A percentile compares a stretch with the other conserved stretches of the same genome.
phyloP scores from a whole-genome alignment of 768 basidiomycete genomes.

The Boletus subcaerulescens region DNA sequence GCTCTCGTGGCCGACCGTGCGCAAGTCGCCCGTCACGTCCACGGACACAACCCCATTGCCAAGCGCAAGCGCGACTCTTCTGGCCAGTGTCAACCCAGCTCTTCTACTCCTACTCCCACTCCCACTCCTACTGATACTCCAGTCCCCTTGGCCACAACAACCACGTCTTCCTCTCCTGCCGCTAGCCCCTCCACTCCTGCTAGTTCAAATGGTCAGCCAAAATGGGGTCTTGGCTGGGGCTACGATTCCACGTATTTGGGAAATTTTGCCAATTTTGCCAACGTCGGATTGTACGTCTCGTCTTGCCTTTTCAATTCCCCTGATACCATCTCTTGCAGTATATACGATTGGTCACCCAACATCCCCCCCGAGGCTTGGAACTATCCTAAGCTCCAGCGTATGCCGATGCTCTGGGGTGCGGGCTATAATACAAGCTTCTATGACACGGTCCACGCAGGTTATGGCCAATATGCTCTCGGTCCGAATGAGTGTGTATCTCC shows the following conservation, averaged over 20 bases:
- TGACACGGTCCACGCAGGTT: conserved; percentile 43
- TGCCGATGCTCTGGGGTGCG: conserved; percentile 51
- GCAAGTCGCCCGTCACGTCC: conserved; percentile 46
- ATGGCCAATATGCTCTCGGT: conserved; percentile 51
- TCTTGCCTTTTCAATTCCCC: neutral
- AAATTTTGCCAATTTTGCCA: conserved; percentile 40
- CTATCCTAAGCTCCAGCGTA: neutral
- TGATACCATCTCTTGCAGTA: conserved; percentile 22
- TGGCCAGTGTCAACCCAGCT: conserved; percentile 58
- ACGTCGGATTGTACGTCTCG: conserved; percentile 41
- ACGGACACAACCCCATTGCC: conserved; percentile 43
- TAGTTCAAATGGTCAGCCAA: conserved; percentile 25
- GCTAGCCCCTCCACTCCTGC: neutral
- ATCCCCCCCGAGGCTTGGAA: neutral
- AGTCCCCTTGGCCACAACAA: conserved; percentile 8
- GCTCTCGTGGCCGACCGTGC: conserved; percentile 46
- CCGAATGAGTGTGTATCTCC: conserved; percentile 66
- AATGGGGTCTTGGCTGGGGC: conserved; percentile 60
- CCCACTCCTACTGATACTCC: neutral
- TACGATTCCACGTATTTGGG: conserved; percentile 30
- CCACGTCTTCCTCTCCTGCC: neutral
- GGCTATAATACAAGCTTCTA: conserved; percentile 35
- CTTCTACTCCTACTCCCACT: conserved; percentile 25
- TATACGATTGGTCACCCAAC: conserved; percentile 58
- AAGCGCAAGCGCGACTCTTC: conserved; percentile 47